Evolutionary conservation across 2,329 filamentous ascomycete species (phyloP).

Genomic region (Epichloe bromicola): DNA sequence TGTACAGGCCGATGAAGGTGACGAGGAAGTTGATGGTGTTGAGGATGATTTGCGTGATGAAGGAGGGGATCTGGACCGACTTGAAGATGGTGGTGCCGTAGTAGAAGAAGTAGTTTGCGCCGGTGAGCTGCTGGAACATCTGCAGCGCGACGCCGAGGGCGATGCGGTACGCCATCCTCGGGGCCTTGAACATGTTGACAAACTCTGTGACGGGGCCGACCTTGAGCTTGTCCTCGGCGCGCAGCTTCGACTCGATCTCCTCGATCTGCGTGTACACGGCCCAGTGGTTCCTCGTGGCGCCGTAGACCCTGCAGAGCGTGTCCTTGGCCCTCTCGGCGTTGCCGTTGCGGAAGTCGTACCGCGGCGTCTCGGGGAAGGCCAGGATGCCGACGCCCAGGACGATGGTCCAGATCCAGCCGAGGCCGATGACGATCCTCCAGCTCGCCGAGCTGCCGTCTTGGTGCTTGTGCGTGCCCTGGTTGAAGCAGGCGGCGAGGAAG

Average conservation of each 20-base stretch:
- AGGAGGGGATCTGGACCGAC: conserved; percentile 41
- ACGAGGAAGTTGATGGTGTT: conserved; percentile 53
- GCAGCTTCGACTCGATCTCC: conserved; percentile 41
- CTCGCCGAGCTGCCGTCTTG: conserved; percentile 30
- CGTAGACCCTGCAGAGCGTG: conserved; percentile 36
- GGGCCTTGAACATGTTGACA: conserved; percentile 49
- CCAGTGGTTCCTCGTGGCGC: conserved; percentile 28
- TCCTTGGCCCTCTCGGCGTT: conserved; percentile 30
- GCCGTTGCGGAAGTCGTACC: conserved; percentile 37
- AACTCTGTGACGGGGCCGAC: conserved; percentile 31
- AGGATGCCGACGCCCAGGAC: conserved; percentile 36
- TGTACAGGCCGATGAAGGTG: conserved; percentile 55
- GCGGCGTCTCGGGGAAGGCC: conserved; percentile 39
- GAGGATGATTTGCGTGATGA: conserved; percentile 54
- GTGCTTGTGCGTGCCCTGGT: conserved; percentile 45
- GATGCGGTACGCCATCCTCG: conserved; percentile 50
- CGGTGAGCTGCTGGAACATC: conserved; percentile 55
- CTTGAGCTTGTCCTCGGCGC: conserved; percentile 30
- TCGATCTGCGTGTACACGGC: conserved; percentile 34
- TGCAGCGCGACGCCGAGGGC: conserved; percentile 47
- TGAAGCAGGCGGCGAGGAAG: conserved; percentile 44
- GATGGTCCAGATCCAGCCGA: conserved; percentile 38
- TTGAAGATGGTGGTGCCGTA: conserved; percentile 42
- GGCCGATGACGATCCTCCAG: conserved; percentile 48
- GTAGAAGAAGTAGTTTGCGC: conserved; percentile 55